These are phyloP conservation scores for Fragaria vesca DNA, from an alignment of 306 rosid genomes.

Conservation along the genomic window DNA sequence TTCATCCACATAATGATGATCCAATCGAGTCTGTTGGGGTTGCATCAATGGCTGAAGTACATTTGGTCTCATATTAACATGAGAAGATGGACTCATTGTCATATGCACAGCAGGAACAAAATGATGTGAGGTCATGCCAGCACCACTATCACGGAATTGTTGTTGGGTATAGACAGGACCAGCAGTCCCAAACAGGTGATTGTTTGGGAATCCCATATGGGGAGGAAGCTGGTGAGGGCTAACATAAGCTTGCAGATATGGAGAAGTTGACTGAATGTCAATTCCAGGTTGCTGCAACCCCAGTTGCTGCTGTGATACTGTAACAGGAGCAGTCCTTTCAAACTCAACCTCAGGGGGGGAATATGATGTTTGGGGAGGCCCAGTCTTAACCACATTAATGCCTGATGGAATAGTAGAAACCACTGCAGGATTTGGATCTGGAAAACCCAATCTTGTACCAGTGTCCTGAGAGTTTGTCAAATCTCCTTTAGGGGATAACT, in stretches of 20 bases:
- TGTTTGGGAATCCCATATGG: constrained; percentile 55
- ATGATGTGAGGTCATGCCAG: constrained; percentile 44
- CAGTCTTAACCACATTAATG: constrained; percentile 36
- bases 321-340: constrained; percentile 49
- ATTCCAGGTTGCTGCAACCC: constrained; percentile 55
- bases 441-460: constrained; percentile 35
- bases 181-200: constrained; percentile 45
- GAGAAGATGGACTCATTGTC: constrained; percentile 56
- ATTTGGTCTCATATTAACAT: constrained; percentile 48
- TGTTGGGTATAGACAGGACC: constrained; percentile 49
- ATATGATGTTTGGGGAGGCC: constrained; percentile 34
- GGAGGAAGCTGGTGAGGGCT: constrained; percentile 58
- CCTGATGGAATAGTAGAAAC: constrained; percentile 39
- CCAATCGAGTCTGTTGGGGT: constrained; percentile 51
- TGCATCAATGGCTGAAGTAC: constrained; percentile 48
- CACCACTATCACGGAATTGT: constrained; percentile 44
- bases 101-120: constrained; percentile 51
- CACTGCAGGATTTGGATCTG: constrained; percentile 38
- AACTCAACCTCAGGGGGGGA: constrained; percentile 45
- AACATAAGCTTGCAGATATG: constrained; percentile 52
- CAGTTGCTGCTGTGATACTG: constrained; percentile 38
- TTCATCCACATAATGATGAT: constrained; percentile 56
- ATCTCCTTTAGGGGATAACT: constrained; percentile 43
- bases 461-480: constrained; percentile 39
- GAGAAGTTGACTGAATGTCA: constrained; percentile 45